Base-by-base conservation (phyloP, 2,329 filamentous ascomycete genomes). In the Stemphylium beticola region DNA sequence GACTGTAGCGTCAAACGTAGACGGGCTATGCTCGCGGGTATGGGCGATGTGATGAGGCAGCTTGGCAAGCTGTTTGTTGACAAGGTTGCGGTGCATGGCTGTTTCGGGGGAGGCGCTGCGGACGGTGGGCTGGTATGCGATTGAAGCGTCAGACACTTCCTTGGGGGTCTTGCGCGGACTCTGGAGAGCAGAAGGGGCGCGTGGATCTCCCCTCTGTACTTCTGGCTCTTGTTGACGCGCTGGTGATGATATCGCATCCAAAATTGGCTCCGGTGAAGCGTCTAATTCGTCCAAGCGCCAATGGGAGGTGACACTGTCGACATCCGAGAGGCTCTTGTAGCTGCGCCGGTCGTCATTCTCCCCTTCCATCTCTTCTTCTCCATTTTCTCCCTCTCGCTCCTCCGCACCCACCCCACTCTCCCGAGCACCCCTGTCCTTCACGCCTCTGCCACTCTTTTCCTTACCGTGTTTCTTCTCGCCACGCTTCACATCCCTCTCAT, bases 281-380 rank as follows among this genome's bases (percentile, higher is more conserved):
- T 38, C 26, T n/a, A 14, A 6, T 15, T 26, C 22, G 12, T 49
- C 53, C 12, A 50, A 2, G 12, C 45, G 42, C 41, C 51, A 41
- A 9, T 55, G 36, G 1, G 40, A 40, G 0, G 46, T 55, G 11
- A 41, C 31, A 3, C 37, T 50, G 3, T 57, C 49, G 10, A 44
- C 40, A 15, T 49, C 49, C 12, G 49, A 45, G 14, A 57, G 44
- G n/a, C 39, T 44, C 12, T 29, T 45, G 20, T 36, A 43, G 14
- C 42, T 34, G 8, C 22, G 15, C 6, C 26, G 15, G 18, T 44
- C 26, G 24, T 36, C 38, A 3, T 3, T 18, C 4, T 38, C 17
- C 7, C 10, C 17, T n/a, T 5, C 12, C 5, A 9, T 4, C 2
- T 39, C 4, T 24, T 20, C 29, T 3, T 14, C 47, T 42, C 20